Conservation (phyloP, 2,329 filamentous ascomycete species). For the Colletotrichum simmondsii region DNA sequence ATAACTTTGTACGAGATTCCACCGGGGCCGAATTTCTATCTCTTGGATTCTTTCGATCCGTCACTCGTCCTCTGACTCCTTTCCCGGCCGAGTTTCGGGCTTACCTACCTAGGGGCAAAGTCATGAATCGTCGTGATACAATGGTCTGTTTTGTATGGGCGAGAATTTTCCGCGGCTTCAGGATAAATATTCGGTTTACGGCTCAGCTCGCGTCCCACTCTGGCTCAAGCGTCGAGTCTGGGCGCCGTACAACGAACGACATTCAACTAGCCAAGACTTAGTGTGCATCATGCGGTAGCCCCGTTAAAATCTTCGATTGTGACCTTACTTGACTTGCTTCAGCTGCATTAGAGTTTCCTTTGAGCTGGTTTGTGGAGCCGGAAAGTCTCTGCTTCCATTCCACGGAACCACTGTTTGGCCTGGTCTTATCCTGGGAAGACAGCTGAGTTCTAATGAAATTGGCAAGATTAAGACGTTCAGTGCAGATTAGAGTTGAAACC, state of each 20-base stretch:
- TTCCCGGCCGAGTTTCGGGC: background rate
- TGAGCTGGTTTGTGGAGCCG: background rate
- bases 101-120: background rate
- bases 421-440: too few relatives aligned
- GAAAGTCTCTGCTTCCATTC: background rate
- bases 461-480: background rate
- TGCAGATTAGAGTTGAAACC: background rate
- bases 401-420: background rate
- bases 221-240: background rate
- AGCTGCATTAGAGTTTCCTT: background rate
- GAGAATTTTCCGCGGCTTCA: background rate
- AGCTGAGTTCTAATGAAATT: background rate
- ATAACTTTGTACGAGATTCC: background rate
- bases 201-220: background rate
- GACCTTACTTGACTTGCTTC: background rate
- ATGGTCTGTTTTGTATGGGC: background rate
- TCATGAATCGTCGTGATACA: background rate
- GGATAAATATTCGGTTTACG: background rate
- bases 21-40: background rate
- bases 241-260: background rate
- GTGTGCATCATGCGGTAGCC: background rate
- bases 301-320: background rate
- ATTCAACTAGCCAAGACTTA: background rate
- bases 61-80: too few relatives aligned
- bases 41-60: background rate